Conservation (phyloP, 768 basidiomycete genomes). For the Artomyces pyxidatus region DNA sequence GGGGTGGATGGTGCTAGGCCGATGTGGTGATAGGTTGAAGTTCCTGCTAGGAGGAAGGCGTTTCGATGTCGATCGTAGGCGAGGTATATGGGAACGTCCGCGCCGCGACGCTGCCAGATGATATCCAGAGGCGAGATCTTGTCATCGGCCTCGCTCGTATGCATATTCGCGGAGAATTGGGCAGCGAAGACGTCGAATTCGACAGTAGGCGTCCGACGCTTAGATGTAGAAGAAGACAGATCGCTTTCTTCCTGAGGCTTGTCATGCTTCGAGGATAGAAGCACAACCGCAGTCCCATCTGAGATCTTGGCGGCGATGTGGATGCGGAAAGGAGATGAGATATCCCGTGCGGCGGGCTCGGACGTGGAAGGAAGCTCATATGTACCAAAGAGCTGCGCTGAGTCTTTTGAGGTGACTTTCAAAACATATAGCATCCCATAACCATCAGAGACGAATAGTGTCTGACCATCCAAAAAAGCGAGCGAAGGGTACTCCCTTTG, state of each 20-base stretch:
- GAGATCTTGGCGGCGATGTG: constrained; percentile 33
- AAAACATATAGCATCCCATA: constrained; percentile 59
- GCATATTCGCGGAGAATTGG: constrained; percentile 39
- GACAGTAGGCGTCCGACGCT: constrained; percentile 21
- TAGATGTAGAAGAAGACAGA: neutral
- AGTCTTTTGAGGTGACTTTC: constrained; percentile 29
- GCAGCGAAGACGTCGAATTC: constrained; percentile 65
- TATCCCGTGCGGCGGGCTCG: constrained; percentile 19
- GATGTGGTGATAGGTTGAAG: constrained; percentile 43
- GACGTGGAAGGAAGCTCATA: constrained; percentile 34
- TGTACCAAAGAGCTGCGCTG: constrained; percentile 40
- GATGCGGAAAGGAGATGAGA: constrained; percentile 34
- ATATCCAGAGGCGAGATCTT: constrained; percentile 37
- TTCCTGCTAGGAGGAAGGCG: constrained; percentile 50
- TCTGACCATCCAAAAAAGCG: constrained; percentile 40
- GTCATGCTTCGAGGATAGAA: constrained; percentile 54
- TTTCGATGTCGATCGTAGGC: constrained; percentile 37
- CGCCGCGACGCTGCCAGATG: constrained; percentile 63
- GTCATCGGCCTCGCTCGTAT: constrained; percentile 31
- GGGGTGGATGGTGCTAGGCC: constrained; percentile 23
- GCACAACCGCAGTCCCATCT: constrained; percentile 32
- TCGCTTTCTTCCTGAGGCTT: constrained; percentile 4
- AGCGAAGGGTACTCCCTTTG: constrained; percentile 74
- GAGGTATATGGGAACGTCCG: constrained; percentile 58
- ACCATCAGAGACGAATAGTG: constrained; percentile 61